These are phyloP conservation scores for Apiospora kogelbergensis DNA, from an alignment of 2,329 filamentous ascomycete species.

Conservation along the genomic window DNA sequence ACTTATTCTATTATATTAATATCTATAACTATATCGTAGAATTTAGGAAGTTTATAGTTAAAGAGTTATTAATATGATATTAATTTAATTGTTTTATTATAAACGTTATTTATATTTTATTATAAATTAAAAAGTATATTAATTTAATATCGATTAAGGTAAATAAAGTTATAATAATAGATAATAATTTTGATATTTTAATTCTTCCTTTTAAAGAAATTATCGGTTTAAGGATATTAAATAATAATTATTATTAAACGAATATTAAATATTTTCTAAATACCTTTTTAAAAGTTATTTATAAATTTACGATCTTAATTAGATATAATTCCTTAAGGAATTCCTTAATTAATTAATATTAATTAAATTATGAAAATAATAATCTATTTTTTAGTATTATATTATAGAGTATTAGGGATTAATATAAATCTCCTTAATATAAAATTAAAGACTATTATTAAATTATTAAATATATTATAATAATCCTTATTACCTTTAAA, in stretches of 20 bases:
- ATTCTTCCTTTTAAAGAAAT: not conserved
- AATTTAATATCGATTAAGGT: not conserved
- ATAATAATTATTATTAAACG: not conserved
- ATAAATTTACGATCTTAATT: not conserved
- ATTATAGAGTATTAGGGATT: not conserved
- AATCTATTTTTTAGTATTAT: not conserved
- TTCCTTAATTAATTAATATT: not conserved
- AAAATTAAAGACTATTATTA: not conserved
- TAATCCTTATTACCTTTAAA: not conserved
- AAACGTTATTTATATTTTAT: not conserved
- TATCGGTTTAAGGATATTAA: not conserved
- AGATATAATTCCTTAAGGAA: not conserved
- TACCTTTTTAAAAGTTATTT: not conserved
- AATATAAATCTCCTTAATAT: not conserved
- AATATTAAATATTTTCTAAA: constrained; percentile 2
- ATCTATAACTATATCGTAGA: not conserved
- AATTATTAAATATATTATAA: not conserved
- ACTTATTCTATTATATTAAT: not conserved
- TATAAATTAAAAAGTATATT: not conserved
- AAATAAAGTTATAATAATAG: not conserved
- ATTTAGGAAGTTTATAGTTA: not conserved
- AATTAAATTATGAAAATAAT: not conserved
- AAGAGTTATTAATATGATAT: not conserved
- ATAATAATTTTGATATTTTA: not conserved
- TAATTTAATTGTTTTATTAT: not conserved